These are phyloP conservation scores for Eutrema yunnanense DNA, from an alignment of 345 rosid genomes.

Conservation along the genomic window DNA sequence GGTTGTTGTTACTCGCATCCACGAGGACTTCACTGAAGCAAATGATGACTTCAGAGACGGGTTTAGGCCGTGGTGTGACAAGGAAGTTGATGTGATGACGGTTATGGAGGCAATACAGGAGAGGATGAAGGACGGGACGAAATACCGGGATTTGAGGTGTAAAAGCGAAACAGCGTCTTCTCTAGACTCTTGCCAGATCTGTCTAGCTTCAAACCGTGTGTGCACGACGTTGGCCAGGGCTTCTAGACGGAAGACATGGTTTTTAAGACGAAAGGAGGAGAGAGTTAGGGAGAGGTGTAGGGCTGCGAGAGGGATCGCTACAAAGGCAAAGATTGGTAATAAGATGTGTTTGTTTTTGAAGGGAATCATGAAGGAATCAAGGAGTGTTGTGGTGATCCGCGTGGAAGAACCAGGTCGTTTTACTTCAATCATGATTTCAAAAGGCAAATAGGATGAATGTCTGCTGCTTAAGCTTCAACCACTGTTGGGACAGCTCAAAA, in stretches of 20 bases:
- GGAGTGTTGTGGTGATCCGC: slow-evolving; percentile 24
- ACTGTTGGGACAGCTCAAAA: slow-evolving; percentile 1
- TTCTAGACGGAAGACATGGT: slow-evolving; percentile 53
- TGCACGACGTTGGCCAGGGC: slow-evolving; percentile 38
- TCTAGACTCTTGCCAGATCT: slow-evolving; percentile 63
- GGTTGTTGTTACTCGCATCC: slow-evolving; percentile 47
- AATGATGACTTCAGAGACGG: slow-evolving; percentile 28
- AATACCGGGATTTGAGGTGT: slow-evolving; percentile 40
- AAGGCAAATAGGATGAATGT: background rate
- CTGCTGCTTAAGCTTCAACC: background rate
- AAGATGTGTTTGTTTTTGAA: slow-evolving; percentile 42
- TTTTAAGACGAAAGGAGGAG: slow-evolving; percentile 41
- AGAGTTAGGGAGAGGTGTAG: slow-evolving; percentile 51
- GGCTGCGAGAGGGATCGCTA: slow-evolving; percentile 54
- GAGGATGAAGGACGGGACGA: slow-evolving; percentile 48
- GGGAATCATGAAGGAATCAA: slow-evolving; percentile 41
- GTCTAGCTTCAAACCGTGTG: slow-evolving; percentile 60
- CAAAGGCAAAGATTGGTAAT: slow-evolving; percentile 35
- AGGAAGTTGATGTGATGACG: slow-evolving; percentile 32
- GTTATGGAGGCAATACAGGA: slow-evolving; percentile 44
- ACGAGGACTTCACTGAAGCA: slow-evolving; percentile 25
- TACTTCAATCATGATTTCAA: slow-evolving; percentile 20
- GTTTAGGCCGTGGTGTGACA: slow-evolving; percentile 17
- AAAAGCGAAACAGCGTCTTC: slow-evolving; percentile 48
- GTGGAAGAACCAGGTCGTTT: slow-evolving; percentile 24